Evolutionary conservation across 2,329 filamentous ascomycete species (phyloP).

Genomic region (Trichoderma semiorbis): DNA sequence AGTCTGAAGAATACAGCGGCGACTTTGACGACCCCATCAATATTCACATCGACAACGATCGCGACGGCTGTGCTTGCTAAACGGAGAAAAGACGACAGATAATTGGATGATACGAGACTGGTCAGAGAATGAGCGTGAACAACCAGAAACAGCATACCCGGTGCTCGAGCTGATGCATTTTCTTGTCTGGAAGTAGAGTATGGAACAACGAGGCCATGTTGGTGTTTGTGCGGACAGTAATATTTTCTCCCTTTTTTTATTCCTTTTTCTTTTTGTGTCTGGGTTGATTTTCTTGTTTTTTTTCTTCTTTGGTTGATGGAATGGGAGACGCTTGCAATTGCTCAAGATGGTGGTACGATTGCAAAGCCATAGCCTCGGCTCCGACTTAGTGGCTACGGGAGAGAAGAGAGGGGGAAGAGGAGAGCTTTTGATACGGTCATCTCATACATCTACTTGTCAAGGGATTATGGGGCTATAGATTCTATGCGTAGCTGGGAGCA

Average conservation of each 20-base stretch:
- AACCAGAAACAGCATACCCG: slow-evolving; percentile 18
- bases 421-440: neutral
- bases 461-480: slow-evolving; percentile 15
- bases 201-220: slow-evolving; percentile 18
- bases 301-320: neutral
- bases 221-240: slow-evolving; percentile 19
- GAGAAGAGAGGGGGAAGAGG: neutral
- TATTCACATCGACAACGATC: slow-evolving; percentile 92
- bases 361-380: slow-evolving; percentile 7
- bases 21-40: slow-evolving; percentile 98
- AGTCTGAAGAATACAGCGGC: slow-evolving; percentile 94
- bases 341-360: neutral
- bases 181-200: slow-evolving; percentile 21
- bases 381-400: neutral
- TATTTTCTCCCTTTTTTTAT: neutral
- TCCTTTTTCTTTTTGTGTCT: neutral
- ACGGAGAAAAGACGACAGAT: neutral
- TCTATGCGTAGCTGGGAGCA: slow-evolving; percentile 17
- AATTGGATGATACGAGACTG: neutral
- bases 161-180: slow-evolving; percentile 11
- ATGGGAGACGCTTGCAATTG: neutral
- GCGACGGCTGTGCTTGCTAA: slow-evolving; percentile 91
- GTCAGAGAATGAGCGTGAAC: slow-evolving; percentile 1
- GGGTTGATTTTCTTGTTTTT: slow-evolving; percentile 1
- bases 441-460: slow-evolving; percentile 1